Evolutionary conservation across 306 rosid species (phyloP), one percentile per base, ranked within the genome.

Genomic region (Pterocarpus santalinus): DNA sequence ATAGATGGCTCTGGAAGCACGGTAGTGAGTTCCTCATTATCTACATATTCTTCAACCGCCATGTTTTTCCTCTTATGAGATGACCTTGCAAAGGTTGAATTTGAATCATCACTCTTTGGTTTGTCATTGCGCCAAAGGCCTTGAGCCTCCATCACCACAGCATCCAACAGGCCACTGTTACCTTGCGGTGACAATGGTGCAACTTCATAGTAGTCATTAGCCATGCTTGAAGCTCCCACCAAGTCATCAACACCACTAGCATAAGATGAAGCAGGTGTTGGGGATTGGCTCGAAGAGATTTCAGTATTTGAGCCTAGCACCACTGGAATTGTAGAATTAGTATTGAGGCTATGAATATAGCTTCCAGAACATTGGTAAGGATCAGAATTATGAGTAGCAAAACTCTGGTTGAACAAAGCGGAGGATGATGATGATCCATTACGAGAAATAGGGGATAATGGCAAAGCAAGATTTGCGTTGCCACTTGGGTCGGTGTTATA

Each of bases 131-230:
- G 74, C 49, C 83, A 85, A 55, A 84, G 75, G 14, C 58, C 82
- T 64, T 60, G 78, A 65, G 88, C 88, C 81, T 91, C 90, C 46
- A 46, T 41, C 57, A 91, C 77, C 7, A 92, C n/a, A 60, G 80
- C 94, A 63, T 90, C 93, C 80, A 92, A 81, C 36, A 92, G 75
- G 8, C 97, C 97, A 58, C 86, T 89, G 16, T 90, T 89, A 32
- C 72, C 79, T 4, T 55, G 83, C 28, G 72, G 36, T 3, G 75
- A 64, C 11, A 65, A 39, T 13, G 77, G 81, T 12, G 87, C 57
- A 35, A 69, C 84, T n/a, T 74, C 51, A 55, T 85, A 62, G 55
- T 60, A 64, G 17, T 61, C 82, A 75, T 75, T 35, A 8, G 36
- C 66, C 78, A 44, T 64, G 69, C 69, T 77, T 32, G 90, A 79